phyloP scores from a whole-genome alignment of 2,329 filamentous ascomycete species.

The Ceratocystis destructans region DNA sequence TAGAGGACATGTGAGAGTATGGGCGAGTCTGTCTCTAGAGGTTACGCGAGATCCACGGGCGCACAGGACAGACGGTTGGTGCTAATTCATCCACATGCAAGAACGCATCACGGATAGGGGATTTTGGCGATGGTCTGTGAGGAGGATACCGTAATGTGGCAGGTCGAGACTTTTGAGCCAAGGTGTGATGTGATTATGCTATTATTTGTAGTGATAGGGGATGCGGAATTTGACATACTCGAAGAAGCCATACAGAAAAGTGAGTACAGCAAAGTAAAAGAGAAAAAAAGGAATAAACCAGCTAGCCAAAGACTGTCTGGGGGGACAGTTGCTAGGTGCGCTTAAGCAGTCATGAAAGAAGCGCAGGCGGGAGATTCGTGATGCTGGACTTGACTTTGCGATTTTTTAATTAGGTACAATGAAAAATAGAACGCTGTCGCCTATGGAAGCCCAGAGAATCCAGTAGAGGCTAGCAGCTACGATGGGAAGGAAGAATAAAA shows the following conservation, averaged over 20 bases:
- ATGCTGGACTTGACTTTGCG: no score
- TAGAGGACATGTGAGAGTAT: no score
- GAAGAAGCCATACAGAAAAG: conserved; percentile 17
- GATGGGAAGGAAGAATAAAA: not conserved
- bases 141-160: not conserved
- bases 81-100: not conserved
- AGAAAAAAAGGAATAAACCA: conserved; percentile 6
- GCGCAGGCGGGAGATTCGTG: not conserved
- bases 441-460: not conserved
- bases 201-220: not conserved
- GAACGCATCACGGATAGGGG: conserved; percentile 2
- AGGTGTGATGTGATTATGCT: not conserved
- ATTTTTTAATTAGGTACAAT: not conserved
- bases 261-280: not conserved
- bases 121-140: conserved; percentile 7
- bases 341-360: not conserved
- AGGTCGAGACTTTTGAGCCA: not conserved
- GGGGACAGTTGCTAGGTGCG: not conserved
- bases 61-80: not conserved
- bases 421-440: not conserved
- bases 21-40: not conserved
- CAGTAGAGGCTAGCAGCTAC: not conserved
- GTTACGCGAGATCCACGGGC: not conserved
- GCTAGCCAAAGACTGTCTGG: not conserved
- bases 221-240: conserved; percentile 14